Base-by-base conservation (phyloP, 345 rosid genomes). In the Bruguiera gymnorhiza region DNA sequence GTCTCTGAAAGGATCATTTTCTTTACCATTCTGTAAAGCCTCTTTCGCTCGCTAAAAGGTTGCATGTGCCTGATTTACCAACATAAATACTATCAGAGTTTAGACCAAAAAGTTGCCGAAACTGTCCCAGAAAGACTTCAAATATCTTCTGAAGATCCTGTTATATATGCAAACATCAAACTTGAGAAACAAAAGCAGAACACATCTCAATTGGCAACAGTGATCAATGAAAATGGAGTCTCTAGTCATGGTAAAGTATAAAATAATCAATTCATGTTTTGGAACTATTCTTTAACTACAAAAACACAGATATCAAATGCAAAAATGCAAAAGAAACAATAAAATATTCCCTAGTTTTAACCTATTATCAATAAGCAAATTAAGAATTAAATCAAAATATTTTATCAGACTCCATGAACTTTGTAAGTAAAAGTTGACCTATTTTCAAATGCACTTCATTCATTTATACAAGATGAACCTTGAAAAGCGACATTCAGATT, bases 111-210 rank as follows among this genome's bases (percentile, higher is more conserved):
- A 95, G 92, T 75, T 92, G 97, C 65, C 98, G 85, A 30, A 92
- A 81, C 79, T 95, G 99, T 71, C 98, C 98, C 88, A 86, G 75
- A 83, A 92, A 87, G 77, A 92, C 91, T 82, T 92, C 96, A 77
- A 86, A 86, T 67, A 95, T 76, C 73, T 71, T 70, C 78, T 81
- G 79, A 67, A 92, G 93, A 78, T 95, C 89, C 99, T 95, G 93
- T 72, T 75, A 46, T 80, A 76, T 21, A 4, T 54, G 60, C 73
- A 78, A 16, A 29, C 30, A 46, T 76, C 69, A 64, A 70, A 54
- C 19, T 55, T 48, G 21, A 78, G 76, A 71, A 71, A 70, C 50
- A 63, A 53, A 75, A 66, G 62, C 6, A 64, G 67, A 77, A 76
- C 59, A 73, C 58, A 68, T 66, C 60, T 39, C 43, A 55, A 60